phyloP scores from a whole-genome alignment of 345 rosid genomes.

The Citrus glauca region DNA sequence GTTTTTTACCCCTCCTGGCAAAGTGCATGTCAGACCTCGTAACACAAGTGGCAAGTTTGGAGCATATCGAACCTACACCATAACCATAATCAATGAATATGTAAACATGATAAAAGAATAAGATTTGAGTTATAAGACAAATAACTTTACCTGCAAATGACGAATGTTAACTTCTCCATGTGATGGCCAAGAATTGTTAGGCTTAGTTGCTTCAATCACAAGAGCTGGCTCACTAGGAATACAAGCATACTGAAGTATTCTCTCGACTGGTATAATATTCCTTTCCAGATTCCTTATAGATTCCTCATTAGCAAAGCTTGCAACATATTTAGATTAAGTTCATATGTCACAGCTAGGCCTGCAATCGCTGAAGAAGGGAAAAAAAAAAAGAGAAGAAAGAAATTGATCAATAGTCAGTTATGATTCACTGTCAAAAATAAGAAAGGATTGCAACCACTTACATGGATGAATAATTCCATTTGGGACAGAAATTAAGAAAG shows the following conservation, averaged over 20 bases:
- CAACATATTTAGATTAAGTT: conserved; percentile 42
- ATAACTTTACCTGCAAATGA: conserved; percentile 55
- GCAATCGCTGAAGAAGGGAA: conserved; percentile 49
- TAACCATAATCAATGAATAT: neutral
- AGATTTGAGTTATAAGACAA: neutral
- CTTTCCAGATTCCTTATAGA: conserved; percentile 70
- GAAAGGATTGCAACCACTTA: conserved; percentile 5
- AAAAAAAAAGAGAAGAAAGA: neutral
- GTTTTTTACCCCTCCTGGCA: conserved; percentile 70
- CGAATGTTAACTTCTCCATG: conserved; percentile 50
- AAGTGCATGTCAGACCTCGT: conserved; percentile 65
- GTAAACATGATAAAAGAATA: neutral
- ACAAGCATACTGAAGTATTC: conserved; percentile 67
- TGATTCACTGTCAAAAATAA: neutral
- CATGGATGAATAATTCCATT: conserved; percentile 65
- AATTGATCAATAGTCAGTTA: neutral
- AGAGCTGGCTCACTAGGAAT: conserved; percentile 78
- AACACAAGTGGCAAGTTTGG: conserved; percentile 80
- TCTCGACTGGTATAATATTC: conserved; percentile 80
- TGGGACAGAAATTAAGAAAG: conserved; percentile 61
- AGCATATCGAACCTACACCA: conserved; percentile 65
- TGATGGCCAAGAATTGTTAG: conserved; percentile 57
- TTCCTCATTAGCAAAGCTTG: conserved; percentile 72
- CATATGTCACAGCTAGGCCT: conserved; percentile 82
- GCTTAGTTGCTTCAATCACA: conserved; percentile 44